Conservation (phyloP, 345 rosid genomes). For the Kernera saxatilis region DNA sequence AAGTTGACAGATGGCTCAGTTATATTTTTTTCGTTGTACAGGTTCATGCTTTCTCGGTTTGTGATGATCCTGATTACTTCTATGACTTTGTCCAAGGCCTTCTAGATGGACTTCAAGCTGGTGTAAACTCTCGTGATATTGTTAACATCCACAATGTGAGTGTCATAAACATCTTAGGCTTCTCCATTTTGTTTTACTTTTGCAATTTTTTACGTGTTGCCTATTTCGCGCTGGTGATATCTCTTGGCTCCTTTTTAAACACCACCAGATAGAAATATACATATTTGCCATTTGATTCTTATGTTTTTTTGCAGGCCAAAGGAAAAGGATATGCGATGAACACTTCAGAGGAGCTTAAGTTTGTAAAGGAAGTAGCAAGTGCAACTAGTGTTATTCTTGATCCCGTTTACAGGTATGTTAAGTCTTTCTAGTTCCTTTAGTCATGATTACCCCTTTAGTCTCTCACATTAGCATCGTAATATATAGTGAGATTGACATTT, state of each 20-base stretch:
- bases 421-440: neutral
- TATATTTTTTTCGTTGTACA: conserved; percentile 26
- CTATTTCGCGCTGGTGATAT: neutral
- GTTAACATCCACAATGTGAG: conserved; percentile 69
- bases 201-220: neutral
- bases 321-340: conserved; percentile 85
- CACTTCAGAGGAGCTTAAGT: conserved; percentile 71
- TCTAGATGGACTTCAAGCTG: conserved; percentile 74
- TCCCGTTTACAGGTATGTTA: conserved; percentile 84
- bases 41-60: conserved; percentile 95
- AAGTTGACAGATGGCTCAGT: neutral
- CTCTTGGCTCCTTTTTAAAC: neutral
- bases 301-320: conserved; percentile 53
- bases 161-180: conserved; percentile 8
- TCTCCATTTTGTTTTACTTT: neutral
- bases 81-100: conserved; percentile 79
- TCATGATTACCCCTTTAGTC: neutral
- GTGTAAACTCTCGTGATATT: conserved; percentile 60
- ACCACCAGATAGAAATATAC: neutral
- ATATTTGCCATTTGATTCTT: neutral
- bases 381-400: conserved; percentile 80
- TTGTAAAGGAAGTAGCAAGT: conserved; percentile 69
- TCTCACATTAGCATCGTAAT: neutral
- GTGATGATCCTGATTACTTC: conserved; percentile 92
- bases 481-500: neutral